Base-by-base conservation (phyloP, 1,284 basidiomycete species). In the Chalciporus piperatoides region DNA sequence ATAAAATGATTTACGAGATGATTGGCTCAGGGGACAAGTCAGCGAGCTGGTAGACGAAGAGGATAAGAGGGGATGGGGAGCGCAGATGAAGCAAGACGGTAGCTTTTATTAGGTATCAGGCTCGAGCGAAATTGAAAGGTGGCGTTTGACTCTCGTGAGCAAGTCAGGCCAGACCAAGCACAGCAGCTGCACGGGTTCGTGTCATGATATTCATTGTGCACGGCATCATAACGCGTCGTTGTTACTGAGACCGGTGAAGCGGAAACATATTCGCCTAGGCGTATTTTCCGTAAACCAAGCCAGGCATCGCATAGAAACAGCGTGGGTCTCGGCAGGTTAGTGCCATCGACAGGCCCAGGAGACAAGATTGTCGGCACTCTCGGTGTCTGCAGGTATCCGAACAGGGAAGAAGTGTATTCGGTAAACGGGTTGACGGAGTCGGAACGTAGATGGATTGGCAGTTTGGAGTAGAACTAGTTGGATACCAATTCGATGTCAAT, bases 81-180 rank as follows among this genome's bases (percentile, higher is more conserved):
- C 6, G 23, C 12, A 14, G 21, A 40, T 24, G 17, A 27, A 25
- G 24, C 7, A 40, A 17, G 14, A 17, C 2, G n/a, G 21, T 23
- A 41, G 24, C 25, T 41, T 41, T 41, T 41, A 41, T 41, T 21
- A 24, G 23, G 38, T 14, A 32, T 12, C 30, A 14, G 30, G 10
- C 12, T 14, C 1, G 30, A 14, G 30, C 30, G 5, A 6, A 35
- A 6, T n/a, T 35, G 12, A n/a, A 23, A 1, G 4, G 44, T 45
- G 44, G 44, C 44, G 44, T 45, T 45, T 27, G 25, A 38, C 24
- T 45, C 24, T 15, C 8, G 19, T 45, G 24, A 23, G 10, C 44
- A 36, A 27, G 28, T 35, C 2, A 36, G 32, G 30, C 32, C 28
- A 43, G 25, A 6, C 25, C 25, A 7, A 25, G 30, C 30, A 32